These are phyloP conservation scores for Sporothrix phasma DNA, from an alignment of 2,329 filamentous ascomycete genomes.

Conservation along the genomic window DNA sequence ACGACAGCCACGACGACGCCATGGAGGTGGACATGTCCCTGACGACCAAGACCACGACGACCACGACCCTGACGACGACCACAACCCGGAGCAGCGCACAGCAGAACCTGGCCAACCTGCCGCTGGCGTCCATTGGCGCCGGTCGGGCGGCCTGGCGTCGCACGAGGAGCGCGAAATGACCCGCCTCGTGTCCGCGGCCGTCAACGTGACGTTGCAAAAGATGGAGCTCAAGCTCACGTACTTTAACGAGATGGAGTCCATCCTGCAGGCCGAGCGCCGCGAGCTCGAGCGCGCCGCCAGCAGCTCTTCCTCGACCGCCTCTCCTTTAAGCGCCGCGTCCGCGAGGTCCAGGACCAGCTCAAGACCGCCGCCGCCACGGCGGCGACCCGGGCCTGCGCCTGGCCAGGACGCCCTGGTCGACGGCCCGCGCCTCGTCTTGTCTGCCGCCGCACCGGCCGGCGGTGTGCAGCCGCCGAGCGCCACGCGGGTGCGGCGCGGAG, in stretches of 20 bases:
- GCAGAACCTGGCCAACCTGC: constrained; percentile 56
- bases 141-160: constrained; percentile 78
- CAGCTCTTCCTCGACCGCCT: constrained; percentile 89
- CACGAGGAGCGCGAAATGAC: constrained; percentile 97
- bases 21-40: constrained; percentile 53
- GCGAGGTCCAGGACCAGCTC: constrained; percentile 71
- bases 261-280: constrained; percentile 81
- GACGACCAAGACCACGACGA: constrained; percentile 36
- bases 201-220: constrained; percentile 92
- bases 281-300: constrained; percentile 89
- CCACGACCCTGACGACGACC: constrained; percentile 38
- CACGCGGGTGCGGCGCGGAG: constrained; percentile 45
- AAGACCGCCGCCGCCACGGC: constrained; percentile 41
- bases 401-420: constrained; percentile 39
- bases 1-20: constrained; percentile 49
- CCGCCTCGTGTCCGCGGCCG: constrained; percentile 78
- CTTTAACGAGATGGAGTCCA: constrained; percentile 90
- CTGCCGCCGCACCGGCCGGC: constrained; percentile 33
- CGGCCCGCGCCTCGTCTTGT: constrained; percentile 45
- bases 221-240: constrained; percentile 92
- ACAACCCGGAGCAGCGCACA: constrained; percentile 47
- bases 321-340: constrained; percentile 77
- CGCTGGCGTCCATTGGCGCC: constrained; percentile 79
- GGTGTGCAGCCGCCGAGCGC: constrained; percentile 46
- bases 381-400: constrained; percentile 41